Conservation (phyloP, 2,329 filamentous ascomycete genomes). For the Colletotrichum sp. region DNA sequence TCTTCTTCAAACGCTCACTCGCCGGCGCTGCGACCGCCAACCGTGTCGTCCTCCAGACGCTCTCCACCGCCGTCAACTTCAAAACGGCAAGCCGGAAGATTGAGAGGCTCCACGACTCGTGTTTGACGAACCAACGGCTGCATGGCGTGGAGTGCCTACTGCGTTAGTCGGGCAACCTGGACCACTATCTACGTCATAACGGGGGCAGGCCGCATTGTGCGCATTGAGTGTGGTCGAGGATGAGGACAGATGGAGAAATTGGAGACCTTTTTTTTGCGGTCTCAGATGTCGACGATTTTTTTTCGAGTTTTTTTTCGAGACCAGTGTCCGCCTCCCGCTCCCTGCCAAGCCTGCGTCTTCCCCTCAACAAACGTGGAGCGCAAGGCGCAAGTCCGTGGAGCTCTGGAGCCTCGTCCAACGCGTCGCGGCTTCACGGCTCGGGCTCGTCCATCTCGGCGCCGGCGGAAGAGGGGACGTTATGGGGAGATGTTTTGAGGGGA, state of each 20-base stretch:
- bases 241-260: constrained; percentile 15
- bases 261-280: constrained; percentile 1
- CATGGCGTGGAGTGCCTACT: constrained; percentile 2
- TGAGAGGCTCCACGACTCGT: constrained; percentile 13
- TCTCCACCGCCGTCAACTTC: constrained; percentile 10
- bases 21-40: constrained; percentile 3
- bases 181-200: constrained; percentile 17
- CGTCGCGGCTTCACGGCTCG: neutral
- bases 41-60: neutral
- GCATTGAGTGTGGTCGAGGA: constrained; percentile 7
- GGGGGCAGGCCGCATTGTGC: constrained; percentile 1
- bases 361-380: neutral
- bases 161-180: constrained; percentile 11
- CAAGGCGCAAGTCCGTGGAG: constrained; percentile 1
- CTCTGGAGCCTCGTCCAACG: constrained; percentile 4
- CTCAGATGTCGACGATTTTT: constrained; percentile 1
- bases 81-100: constrained; percentile 19
- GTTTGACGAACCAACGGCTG: constrained; percentile 2
- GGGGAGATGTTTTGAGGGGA: neutral
- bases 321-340: neutral
- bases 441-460: neutral
- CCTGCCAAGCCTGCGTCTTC: neutral
- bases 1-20: constrained; percentile 4
- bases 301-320: neutral
- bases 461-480: neutral